Percentiles rank a stretch among this genome's conserved stretches.
These are phyloP conservation scores for Phialemonium atrogriseum DNA, from an alignment of 2,329 filamentous ascomycete genomes.

Conservation along the genomic window DNA sequence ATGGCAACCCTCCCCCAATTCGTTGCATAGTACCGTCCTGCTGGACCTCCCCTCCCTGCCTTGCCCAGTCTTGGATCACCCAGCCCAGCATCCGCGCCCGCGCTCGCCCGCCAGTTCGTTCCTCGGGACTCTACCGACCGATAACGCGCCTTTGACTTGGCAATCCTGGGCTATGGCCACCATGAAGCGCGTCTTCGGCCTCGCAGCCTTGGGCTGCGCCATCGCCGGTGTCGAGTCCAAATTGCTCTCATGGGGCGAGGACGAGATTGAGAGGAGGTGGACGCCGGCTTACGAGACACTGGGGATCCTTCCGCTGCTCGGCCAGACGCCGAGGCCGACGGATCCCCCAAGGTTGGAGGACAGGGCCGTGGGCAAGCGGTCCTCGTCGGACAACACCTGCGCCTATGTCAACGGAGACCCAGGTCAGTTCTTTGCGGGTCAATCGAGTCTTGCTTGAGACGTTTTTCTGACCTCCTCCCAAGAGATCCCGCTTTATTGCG, in stretches of 20 bases:
- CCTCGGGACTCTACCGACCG: no score
- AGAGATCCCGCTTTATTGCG: slow-evolving; percentile 20
- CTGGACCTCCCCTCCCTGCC: slow-evolving; percentile 1
- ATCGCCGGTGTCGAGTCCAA: slow-evolving; percentile 13
- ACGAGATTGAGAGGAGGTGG: slow-evolving; percentile 14
- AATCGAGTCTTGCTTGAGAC: neutral
- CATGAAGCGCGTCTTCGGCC: slow-evolving; percentile 15
- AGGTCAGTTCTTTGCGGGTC: slow-evolving; percentile 10
- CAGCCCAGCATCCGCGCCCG: no score
- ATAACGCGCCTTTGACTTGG: neutral
- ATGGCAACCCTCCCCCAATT: neutral
- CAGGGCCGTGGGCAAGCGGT: slow-evolving; percentile 13
- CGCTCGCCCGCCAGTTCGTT: no score
- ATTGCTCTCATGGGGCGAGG: slow-evolving; percentile 14
- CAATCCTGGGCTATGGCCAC: neutral
- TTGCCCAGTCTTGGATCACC: slow-evolving; percentile 1
- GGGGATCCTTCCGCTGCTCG: slow-evolving; percentile 13
- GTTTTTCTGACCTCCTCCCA: neutral
- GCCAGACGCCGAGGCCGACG: slow-evolving; percentile 11
- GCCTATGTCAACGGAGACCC: slow-evolving; percentile 19
- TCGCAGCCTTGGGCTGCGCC: slow-evolving; percentile 14
- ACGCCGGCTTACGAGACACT: slow-evolving; percentile 17
- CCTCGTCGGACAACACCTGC: slow-evolving; percentile 20
- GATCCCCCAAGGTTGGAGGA: slow-evolving; percentile 3
- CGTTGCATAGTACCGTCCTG: neutral